A percentile compares a stretch with the other conserved stretches of the same genome.
phyloP scores from a whole-genome alignment of 2,329 filamentous ascomycete genomes.

The Zymoseptoria ardabiliae region DNA sequence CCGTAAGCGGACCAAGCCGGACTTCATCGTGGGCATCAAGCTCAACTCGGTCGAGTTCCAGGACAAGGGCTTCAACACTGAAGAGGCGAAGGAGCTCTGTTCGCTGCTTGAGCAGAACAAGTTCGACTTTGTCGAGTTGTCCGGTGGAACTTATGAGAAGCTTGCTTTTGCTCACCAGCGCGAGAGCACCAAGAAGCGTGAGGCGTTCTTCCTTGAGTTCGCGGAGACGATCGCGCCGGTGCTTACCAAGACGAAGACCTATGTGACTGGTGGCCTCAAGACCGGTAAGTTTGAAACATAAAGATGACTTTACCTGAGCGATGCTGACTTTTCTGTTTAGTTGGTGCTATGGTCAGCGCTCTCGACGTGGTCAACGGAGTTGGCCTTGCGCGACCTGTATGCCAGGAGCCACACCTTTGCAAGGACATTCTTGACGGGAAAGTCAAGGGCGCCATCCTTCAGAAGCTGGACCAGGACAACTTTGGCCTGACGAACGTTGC shows the following conservation, averaged over 20 bases:
- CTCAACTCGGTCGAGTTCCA: constrained; percentile 52
- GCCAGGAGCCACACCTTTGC: constrained; percentile 45
- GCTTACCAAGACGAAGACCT: constrained; percentile 48
- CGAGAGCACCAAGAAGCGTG: constrained; percentile 46
- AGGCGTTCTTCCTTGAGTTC: constrained; percentile 53
- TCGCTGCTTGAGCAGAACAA: constrained; percentile 39
- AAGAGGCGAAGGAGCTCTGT: constrained; percentile 39
- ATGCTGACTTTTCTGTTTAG: constrained; percentile 41
- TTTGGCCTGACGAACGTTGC: constrained; percentile 44
- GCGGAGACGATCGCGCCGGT: constrained; percentile 47
- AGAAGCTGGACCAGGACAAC: constrained; percentile 40
- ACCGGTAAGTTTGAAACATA: constrained; percentile 21
- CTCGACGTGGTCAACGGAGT: constrained; percentile 53
- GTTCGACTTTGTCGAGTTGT: constrained; percentile 54
- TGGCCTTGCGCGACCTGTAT: constrained; percentile 49
- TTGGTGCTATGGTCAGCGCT: constrained; percentile 49
- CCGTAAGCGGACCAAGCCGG: constrained; percentile 30
- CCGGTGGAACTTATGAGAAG: constrained; percentile 53
- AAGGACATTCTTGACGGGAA: constrained; percentile 41
- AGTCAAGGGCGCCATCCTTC: constrained; percentile 43
- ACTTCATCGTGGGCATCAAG: constrained; percentile 50
- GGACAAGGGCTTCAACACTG: constrained; percentile 44
- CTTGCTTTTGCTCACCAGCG: constrained; percentile 46
- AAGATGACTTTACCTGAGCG: background rate
- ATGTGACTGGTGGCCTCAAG: constrained; percentile 53